Evolutionary conservation across 306 rosid species (phyloP), one percentile per base, ranked within the genome.

Genomic region (Begonia fuchsioides): DNA sequence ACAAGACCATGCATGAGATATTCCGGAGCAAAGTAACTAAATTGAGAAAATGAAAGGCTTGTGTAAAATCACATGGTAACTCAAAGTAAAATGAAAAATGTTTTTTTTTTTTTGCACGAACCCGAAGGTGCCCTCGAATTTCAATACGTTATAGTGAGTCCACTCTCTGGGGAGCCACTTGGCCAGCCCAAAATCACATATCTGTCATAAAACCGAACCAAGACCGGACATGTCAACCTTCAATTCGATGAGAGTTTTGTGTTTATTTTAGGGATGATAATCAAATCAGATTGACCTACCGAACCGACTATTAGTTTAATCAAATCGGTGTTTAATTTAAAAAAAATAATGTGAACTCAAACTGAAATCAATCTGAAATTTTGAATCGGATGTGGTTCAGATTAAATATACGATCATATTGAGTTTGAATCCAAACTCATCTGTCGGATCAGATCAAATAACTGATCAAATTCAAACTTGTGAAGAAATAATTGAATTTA

Each of bases 131-230:
- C 96, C 96, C 68, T 87, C 96, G 39, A 74, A 83, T 66, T 76
- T 83, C 38, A 80, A 54, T 39, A 75, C 82, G 16, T 52, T 67
- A 53, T 69, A 78, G 58, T 80, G 87, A 63, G 80, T 69, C 65
- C 82, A 73, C 12, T 75, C 76, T 39, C 75, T 61, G 5, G 92
- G 94, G 18, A 87, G 65, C 96, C 96, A 87, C 66, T 77, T 87
- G 39, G 96, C 85, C 43, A 87, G 87, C 44, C 96, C 96, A 56
- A 87, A 87, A 66, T 87, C 96, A 66, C 94, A 87, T 64, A 87
- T 87, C 96, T 87, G 71, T 19, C 53, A 64, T 17, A 60, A 44
- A 59, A 57, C 17, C 13, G 9, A 26, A 41, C 17, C 51, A 53
- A 6, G n/a, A 50, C 44, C 50, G 49, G n/a, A 61, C 15, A 35